These are phyloP conservation scores for Acrocalymma vagum DNA, from an alignment of 2,329 filamentous ascomycete species.

Conservation along the genomic window DNA sequence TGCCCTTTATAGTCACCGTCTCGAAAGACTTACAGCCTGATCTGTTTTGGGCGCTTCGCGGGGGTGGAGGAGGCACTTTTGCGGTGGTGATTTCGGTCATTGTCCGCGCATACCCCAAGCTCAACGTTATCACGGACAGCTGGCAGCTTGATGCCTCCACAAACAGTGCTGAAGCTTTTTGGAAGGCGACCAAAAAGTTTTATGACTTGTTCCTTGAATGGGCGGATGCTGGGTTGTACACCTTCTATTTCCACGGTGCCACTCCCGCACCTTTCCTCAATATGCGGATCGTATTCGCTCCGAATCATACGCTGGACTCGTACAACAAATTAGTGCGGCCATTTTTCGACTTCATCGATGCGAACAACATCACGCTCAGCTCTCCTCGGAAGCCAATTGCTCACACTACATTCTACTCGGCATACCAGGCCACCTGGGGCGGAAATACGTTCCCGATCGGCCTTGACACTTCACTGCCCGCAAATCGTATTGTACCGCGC, in stretches of 20 bases:
- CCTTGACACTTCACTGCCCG: conserved; percentile 25
- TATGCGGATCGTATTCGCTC: conserved; percentile 25
- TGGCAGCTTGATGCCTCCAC: conserved; percentile 26
- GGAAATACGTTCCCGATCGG: conserved; percentile 26
- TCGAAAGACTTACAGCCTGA: conserved; percentile 20
- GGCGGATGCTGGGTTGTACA: conserved; percentile 24
- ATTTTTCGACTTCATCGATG: conserved; percentile 17
- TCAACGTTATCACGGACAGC: conserved; percentile 30
- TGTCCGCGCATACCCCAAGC: conserved; percentile 28
- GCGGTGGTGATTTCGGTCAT: conserved; percentile 24
- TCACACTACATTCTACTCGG: conserved; percentile 21
- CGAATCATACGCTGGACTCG: conserved; percentile 21
- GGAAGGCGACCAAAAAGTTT: conserved; percentile 16
- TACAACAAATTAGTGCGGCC: conserved; percentile 19
- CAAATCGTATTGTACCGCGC: conserved; percentile 38
- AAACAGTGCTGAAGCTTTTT: conserved; percentile 27
- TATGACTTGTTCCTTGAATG: conserved; percentile 20
- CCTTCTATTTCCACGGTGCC: conserved; percentile 25
- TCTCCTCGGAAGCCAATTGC: conserved; percentile 28
- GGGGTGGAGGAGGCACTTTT: conserved; percentile 30
- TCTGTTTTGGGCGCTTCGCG: conserved; percentile 33
- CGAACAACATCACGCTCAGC: conserved; percentile 27
- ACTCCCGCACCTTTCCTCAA: conserved; percentile 11
- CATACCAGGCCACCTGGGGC: conserved; percentile 31
- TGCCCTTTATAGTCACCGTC: too few species aligned